Evolutionary conservation across 768 basidiomycete genomes (phyloP), one percentile per base, ranked within the genome.

Genomic region (Agaricus blazei): DNA sequence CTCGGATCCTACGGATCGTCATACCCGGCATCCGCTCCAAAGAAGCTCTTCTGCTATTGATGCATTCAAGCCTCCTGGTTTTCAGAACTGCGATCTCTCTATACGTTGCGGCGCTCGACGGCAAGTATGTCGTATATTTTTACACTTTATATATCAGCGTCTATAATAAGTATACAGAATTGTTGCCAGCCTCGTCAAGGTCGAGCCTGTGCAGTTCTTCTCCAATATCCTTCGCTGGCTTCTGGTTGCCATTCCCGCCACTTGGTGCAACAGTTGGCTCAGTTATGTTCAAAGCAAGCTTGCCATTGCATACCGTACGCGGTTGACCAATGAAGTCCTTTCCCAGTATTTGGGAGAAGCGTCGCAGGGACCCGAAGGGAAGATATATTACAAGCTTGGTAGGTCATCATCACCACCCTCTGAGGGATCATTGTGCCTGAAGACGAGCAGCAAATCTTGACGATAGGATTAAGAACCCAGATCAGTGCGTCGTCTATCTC

Each of bases 361-460:
- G 28, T 74, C 74, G 8, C 84, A 87, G 54, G 78, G 78, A 3
- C 69, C 78, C 1, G 82, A 85, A 47, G 87, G 87, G 43, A 95
- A 95, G 67, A 80, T 92, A 11, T 99, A 94, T 68, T 99, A 99
- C 68, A 96, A 97, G 68, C 70, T 99, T 14, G 84, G 93, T 88
- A 62, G 57, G 85, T 70, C 36, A 37, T 23, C 14, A 46, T 27
- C 8, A 23, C 27, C 38, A 44, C 15, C 42, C 31, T 15, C 34
- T 47, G 27, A 19, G 28, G 38, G 48, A 48, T 37, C n/a, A 2
- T 24, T 9, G 34, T 1, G 26, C 34, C 28, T n/a, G 56, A 49
- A 59, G 24, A 26, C 36, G 51, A 14, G 52, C 63, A 92, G 93
- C 90, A 43, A 97, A 97, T 67, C 72, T 98, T 62, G 95, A 98